A percentile compares a stretch with the other conserved stretches of the same genome.
phyloP scores from a whole-genome alignment of 2,329 filamentous ascomycete species.

The Curvularia hawaiiensis region DNA sequence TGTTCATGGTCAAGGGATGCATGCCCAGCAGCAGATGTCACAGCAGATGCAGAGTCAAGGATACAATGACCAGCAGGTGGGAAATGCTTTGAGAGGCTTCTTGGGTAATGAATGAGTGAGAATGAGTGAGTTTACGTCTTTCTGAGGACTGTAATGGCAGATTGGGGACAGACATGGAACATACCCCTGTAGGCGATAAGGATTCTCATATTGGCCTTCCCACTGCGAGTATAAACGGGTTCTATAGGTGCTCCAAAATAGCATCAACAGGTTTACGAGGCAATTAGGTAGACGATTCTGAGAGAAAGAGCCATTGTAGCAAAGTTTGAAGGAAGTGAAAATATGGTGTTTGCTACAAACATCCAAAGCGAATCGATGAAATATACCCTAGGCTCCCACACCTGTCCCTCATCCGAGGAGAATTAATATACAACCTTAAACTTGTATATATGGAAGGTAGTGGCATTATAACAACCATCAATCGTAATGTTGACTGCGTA shows the following conservation, averaged over 20 bases:
- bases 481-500: background rate
- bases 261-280: background rate
- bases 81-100: constrained; percentile 34
- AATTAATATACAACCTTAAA: background rate
- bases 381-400: background rate
- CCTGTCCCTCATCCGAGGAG: too few relatives aligned
- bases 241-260: background rate
- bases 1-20: constrained; percentile 1
- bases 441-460: background rate
- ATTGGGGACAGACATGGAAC: background rate
- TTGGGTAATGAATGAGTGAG: constrained; percentile 17
- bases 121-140: background rate
- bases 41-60: constrained; percentile 17
- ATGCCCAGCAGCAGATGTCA: constrained; percentile 15
- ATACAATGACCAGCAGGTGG: constrained; percentile 34
- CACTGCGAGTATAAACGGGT: background rate
- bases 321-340: background rate
- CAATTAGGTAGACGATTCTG: background rate
- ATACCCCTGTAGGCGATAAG: background rate
- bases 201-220: background rate
- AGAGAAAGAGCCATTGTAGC: background rate
- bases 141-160: background rate
- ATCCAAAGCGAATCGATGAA: background rate
- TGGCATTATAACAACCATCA: background rate
- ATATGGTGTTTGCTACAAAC: background rate